Evolutionary conservation across 331 rosid species (phyloP).

Genomic region (Pyracantha coccinea): DNA sequence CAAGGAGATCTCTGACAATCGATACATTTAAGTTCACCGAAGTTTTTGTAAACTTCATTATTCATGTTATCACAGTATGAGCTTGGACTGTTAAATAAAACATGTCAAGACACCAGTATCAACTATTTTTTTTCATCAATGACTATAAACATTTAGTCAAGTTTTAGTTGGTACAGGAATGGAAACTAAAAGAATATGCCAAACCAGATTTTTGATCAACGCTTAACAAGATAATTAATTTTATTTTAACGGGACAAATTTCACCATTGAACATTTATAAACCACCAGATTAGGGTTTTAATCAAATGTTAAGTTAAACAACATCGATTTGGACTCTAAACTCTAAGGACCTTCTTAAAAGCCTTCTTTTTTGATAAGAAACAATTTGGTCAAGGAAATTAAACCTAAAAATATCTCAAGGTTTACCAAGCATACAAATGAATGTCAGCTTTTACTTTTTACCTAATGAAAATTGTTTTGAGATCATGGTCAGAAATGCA

Average conservation of each 20-base stretch:
- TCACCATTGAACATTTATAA: background rate
- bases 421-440: background rate
- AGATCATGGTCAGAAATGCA: background rate
- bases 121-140: background rate
- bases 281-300: background rate
- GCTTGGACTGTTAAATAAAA: background rate
- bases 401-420: background rate
- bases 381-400: background rate
- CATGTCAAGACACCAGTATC: background rate
- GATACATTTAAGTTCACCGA: background rate
- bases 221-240: background rate
- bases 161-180: background rate
- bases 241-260: too few species aligned
- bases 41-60: background rate
- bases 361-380: background rate
- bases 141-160: background rate
- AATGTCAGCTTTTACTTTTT: background rate
- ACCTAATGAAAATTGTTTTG: background rate
- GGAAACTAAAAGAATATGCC: background rate
- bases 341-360: background rate
- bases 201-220: background rate
- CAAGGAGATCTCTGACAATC: background rate
- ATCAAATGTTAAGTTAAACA: background rate
- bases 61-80: background rate
- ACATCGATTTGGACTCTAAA: background rate